Base-by-base conservation (phyloP, 768 basidiomycete species). In the Boletus pseudo-olivaceus region DNA sequence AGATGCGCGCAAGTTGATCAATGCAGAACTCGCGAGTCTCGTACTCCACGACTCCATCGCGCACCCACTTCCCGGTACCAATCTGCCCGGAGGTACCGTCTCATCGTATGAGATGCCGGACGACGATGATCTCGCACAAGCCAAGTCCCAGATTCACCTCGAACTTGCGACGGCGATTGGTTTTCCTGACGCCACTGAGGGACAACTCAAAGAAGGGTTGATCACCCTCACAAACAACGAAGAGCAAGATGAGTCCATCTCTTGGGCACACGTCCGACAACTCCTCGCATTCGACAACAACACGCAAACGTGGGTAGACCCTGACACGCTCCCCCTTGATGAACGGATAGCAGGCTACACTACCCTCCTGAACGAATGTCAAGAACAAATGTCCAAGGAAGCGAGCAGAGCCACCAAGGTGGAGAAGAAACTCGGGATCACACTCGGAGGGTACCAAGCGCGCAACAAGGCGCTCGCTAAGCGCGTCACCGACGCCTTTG, bases 371-470 rank as follows among this genome's bases (percentile, higher is more conserved):
- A 77, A 82, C 7, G 77, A 83, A 47, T 77, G 77, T 51, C 82
- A 86, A 27, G 85, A 86, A 15, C 69, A 73, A 47, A 93, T 99
- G 86, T 73, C 83, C 33, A 84, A 82, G 65, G 90, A 95, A 65
- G 89, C 90, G 0, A 80, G 78, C 50, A 92, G 88, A 67, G 88
- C 90, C 0, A 70, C 81, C 20, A 98, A 97, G 76, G 67, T 78
- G 6, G 96, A 98, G 77, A 97, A 94, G 82, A 96, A 93, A 70
- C 81, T 98, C 10, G 80, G 78, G 9, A 83, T 93, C 53, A 81
- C 82, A 14, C 82, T 98, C 3, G 94, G 94, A n/a, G 97, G 97
- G 9, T 98, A 98, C 69, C 83, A 90, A 66, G 79, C 81, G 37
- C 83, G 95, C 10, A 84, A 84, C 29, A 78, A 78, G 63, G 80